Conservation (phyloP, 192 early-diverging fungal species). For the Gamsiella multidivaricata region DNA sequence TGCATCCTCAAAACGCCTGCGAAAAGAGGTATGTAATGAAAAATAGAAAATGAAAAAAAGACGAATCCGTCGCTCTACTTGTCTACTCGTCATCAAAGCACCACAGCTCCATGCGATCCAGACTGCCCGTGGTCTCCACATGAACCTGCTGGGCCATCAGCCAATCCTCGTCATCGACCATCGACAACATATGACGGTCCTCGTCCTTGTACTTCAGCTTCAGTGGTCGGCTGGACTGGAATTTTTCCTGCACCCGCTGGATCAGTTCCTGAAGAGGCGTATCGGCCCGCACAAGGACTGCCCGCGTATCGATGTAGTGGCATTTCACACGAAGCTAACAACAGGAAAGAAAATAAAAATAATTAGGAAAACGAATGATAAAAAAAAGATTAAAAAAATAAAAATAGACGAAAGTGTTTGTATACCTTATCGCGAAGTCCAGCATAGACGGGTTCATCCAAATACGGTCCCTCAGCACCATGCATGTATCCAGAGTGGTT, state of each 20-base stretch:
- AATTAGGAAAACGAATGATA: background rate
- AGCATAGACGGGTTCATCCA: constrained; percentile 46
- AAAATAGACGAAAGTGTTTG: background rate
- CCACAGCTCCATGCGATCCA: constrained; percentile 51
- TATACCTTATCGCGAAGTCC: constrained; percentile 47
- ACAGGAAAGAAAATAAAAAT: background rate
- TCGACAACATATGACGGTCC: constrained; percentile 84
- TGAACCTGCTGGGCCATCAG: constrained; percentile 69
- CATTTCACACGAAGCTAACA: constrained; percentile 68
- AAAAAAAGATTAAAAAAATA: background rate
- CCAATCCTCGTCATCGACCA: constrained; percentile 93
- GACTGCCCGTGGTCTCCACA: constrained; percentile 30
- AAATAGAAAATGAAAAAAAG: background rate
- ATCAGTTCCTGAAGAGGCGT: constrained; percentile 66
- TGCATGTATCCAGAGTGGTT: constrained; percentile 13
- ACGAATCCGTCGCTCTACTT: background rate
- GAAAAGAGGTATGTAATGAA: too few species aligned
- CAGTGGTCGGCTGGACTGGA: constrained; percentile 58
- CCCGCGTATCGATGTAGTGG: constrained; percentile 74
- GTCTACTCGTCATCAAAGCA: constrained; percentile 49
- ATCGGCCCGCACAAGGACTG: constrained; percentile 65
- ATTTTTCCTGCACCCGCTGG: constrained; percentile 69
- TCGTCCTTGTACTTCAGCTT: constrained; percentile 88
- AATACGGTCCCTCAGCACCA: constrained; percentile 19
- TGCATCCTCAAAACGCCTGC: too few species aligned